Base-by-base conservation (phyloP, 2,329 filamentous ascomycete genomes). In the Pyrenochaeta sp. region DNA sequence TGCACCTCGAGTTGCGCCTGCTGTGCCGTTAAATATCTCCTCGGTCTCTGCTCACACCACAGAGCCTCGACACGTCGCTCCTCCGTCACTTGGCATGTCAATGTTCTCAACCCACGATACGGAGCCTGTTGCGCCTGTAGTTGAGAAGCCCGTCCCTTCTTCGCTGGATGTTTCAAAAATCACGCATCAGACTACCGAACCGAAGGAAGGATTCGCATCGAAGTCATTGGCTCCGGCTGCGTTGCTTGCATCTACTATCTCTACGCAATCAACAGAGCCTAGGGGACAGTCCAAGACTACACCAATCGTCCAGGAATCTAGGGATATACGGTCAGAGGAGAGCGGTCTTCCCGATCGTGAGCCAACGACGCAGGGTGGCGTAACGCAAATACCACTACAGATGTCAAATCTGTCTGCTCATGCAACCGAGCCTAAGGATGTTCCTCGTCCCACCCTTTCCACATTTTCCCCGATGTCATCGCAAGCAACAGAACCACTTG, bases 191-290 rank as follows among this genome's bases (percentile, higher is more conserved):
- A 59, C 64, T 25, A 74, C 73, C 3, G 69, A 72, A 48, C 73
- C 71, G 3, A 58, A 43, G 19, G 69, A 76, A 32, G 54, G 58
- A 32, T 50, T 53, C 32, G 49, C 56, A 45, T 45, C 61, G 9
- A 76, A 64, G 34, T 54, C 59, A 15, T 50, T 68, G 28, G 56
- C 52, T 32, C 52, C 65, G 28, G 55, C 56, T 32, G 61, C 64
- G n/a, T 56, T 77, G 15, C 58, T 65, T 39, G 69, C 72, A 36
- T 76, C 75, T 36, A 61, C 63, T 9, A 62, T 77, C 27, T 65
- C 67, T 43, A 60, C 69, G 30, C 72, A 77, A 53, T 60, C 66
- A 36, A 69, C 69, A 12, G 71, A 69, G 51, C 68, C 71, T 15
- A 36, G 51, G 22, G 59, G 61, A 37, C 54, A 54, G n/a, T 47